Evolutionary conservation across 345 rosid species (phyloP).

Genomic region (Syzygium aromaticum): DNA sequence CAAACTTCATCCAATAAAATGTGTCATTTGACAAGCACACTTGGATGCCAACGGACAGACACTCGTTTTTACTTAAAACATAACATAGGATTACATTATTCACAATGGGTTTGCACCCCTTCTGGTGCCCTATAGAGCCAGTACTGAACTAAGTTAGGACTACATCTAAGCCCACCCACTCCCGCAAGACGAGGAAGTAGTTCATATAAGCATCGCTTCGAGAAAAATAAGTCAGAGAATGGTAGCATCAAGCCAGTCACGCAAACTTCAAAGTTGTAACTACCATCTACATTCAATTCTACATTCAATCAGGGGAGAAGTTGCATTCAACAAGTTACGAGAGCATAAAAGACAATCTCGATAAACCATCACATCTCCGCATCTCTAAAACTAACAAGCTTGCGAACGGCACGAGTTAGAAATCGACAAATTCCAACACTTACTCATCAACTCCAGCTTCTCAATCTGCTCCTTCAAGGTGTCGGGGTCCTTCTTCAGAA

Average conservation of each 20-base stretch:
- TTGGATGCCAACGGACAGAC: not conserved
- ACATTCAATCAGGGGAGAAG: not conserved
- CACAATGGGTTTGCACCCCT: not conserved
- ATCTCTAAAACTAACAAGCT: not conserved
- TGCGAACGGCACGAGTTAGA: not conserved
- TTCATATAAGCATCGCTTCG: not conserved
- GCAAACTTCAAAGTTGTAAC: not conserved
- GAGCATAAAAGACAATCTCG: not conserved
- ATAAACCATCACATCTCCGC: not conserved
- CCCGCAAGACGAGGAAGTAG: not conserved
- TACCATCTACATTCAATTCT: not conserved
- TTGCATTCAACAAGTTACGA: not conserved
- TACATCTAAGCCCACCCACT: not conserved
- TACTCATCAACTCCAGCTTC: conserved; percentile 89
- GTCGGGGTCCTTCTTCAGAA: conserved; percentile 97
- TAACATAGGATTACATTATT: not conserved
- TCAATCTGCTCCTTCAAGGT: conserved; percentile 80
- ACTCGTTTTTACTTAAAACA: not conserved
- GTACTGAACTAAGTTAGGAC: not conserved
- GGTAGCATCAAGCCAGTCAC: not conserved
- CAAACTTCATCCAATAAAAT: not conserved
- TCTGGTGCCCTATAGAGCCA: not conserved
- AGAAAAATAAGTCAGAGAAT: not conserved
- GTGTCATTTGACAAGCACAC: not conserved
- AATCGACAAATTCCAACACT: conserved; percentile 10